Evolutionary conservation across 2,329 filamentous ascomycete species (phyloP), one percentile per base, ranked within the genome.

Genomic region (Aspergillus calidoustus): DNA sequence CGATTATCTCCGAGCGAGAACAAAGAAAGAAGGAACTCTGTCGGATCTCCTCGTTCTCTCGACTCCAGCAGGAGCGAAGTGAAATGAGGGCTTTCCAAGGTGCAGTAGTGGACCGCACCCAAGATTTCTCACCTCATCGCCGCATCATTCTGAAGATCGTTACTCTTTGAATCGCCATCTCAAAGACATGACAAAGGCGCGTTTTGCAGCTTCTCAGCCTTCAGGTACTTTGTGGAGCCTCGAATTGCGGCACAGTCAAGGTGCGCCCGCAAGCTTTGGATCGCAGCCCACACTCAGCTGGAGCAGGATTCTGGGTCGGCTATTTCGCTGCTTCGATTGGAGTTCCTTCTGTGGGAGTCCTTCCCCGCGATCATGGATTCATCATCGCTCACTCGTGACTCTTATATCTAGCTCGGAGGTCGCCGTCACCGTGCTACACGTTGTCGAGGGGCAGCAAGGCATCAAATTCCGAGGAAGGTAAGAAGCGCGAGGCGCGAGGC

Each of bases 171-270:
- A 52, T 56, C 41, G 11, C 17, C n/a, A 47, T 47, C 44, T 47
- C 44, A 6, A 47, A 47, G 44, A 28, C n/a, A n/a, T 30, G 30
- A 50, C 46, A 57, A 51, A 51, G 55, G 23, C 38, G 28, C 17
- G 49, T 15, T 41, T 41, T 15, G 38, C 47, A 59, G n/a, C 49
- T 28, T 38, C 48, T 62, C 43, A 30, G 43, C 17, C 34, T 46
- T 46, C 28, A 38, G 34, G 34, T 49, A 43, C 22, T 43, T 19
- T 54, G 59, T 57, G 54, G 49, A 46, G 43, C 50, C 57, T 22
- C 55, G 46, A 53, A 48, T 62, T 69, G 64, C 67, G 67, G 64
- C 67, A 64, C 61, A 66, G 66, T 66, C 62, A 69, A 66, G 41
- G 58, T 63, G 67, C 67, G 58, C 64, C 66, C 57, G 58, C 28